Base-by-base conservation (phyloP, 1,284 basidiomycete species). In the Trametes sp. region DNA sequence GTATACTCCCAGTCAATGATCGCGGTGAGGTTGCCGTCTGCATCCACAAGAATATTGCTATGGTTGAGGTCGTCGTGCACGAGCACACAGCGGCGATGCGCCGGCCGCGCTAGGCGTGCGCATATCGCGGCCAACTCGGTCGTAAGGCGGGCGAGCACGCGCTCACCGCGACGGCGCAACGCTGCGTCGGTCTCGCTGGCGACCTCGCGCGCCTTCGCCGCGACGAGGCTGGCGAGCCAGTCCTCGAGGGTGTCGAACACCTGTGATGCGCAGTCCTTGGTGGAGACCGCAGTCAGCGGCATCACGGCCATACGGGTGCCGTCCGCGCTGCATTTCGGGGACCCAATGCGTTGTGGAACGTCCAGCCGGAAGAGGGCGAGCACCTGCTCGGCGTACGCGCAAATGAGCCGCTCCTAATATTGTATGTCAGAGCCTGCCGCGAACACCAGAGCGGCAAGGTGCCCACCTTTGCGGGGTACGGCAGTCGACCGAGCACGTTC, bases 221-320 rank as follows among this genome's bases (percentile, higher is more conserved):
- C 56, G 14, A 61, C 31, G 19, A 59, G 42, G 14, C 33, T 21
- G 16, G n/a, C 3, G 19, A 61, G 36, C 7, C 45, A 64, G 21
- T 48, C 57, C 23, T 65, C 59, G 19, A 65, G 56, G 0, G 59
- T 56, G 56, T 55, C 53, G 36, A 56, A 65, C 0, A 64, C 42
- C 1, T 36, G 41, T 1, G 56, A 2, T 9, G 38, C 13, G 26
- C 16, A 26, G 33, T 16, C n/a, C 16, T 11, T 42, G 38, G 7
- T 26, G 38, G n/a, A 42, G 24, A 21, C 13, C 1, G 3, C 24
- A 28, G 8, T 42, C 19, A 5, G 38, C 52, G 26, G 52, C 0
- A 42, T 28, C n/a, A 35, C 45, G 24, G 28, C 24, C 45, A 48
- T 48, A 5, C 9, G 23, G 2, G 45, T 2, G 24, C 45, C 23